These are phyloP conservation scores for Dovyalis caffra DNA, from an alignment of 345 rosid species.

Conservation along the genomic window DNA sequence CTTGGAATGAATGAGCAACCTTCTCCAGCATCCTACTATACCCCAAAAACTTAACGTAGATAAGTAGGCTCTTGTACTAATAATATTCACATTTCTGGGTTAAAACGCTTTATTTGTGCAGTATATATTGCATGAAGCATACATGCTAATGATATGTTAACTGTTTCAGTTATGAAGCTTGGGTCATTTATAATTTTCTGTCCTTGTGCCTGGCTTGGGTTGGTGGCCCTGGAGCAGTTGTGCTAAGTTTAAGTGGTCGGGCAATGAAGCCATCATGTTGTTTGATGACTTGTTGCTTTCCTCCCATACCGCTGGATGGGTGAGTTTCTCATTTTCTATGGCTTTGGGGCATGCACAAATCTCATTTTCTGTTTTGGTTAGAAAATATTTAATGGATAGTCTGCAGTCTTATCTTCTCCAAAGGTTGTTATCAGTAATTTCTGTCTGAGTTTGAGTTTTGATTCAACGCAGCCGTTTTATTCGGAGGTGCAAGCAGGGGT, in stretches of 20 bases:
- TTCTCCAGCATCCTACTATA: neutral
- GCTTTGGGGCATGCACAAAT: neutral
- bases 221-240: conserved; percentile 98
- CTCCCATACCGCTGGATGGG: conserved; percentile 88
- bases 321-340: conserved; percentile 35
- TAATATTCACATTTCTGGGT: neutral
- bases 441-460: conserved; percentile 10
- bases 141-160: neutral
- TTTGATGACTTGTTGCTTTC: conserved; percentile 93
- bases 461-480: conserved; percentile 74
- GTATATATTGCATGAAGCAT: neutral
- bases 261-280: conserved; percentile 73
- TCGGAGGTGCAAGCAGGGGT: conserved; percentile 97
- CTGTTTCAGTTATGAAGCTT: conserved; percentile 86
- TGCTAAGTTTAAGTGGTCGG: conserved; percentile 83
- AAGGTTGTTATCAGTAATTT: neutral
- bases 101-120: neutral
- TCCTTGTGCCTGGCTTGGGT: conserved; percentile 97
- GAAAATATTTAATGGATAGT: neutral
- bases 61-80: neutral
- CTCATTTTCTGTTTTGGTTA: neutral
- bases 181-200: conserved; percentile 95
- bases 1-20: neutral
- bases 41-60: neutral
- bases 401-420: neutral